These are phyloP conservation scores for Claviceps monticola DNA, from an alignment of 2,329 filamentous ascomycete species.

Conservation along the genomic window DNA sequence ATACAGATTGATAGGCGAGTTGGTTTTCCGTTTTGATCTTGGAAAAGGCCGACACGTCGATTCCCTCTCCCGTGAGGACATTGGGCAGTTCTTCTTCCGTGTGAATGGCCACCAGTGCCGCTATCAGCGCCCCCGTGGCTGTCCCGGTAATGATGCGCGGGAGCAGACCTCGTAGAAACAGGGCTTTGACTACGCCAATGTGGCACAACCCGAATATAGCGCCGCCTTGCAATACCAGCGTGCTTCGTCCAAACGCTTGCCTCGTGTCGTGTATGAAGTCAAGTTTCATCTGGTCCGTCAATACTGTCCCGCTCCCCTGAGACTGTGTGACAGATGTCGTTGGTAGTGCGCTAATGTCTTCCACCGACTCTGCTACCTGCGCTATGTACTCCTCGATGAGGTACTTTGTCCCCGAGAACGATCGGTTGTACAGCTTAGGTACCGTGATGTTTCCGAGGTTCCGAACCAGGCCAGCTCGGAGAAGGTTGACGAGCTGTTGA, in stretches of 20 bases:
- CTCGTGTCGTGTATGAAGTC: slow-evolving; percentile 78
- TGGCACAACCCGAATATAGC: slow-evolving; percentile 87
- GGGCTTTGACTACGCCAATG: slow-evolving; percentile 75
- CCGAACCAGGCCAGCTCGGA: slow-evolving; percentile 65
- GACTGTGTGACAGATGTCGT: slow-evolving; percentile 29
- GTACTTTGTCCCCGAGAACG: slow-evolving; percentile 78
- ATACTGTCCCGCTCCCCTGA: slow-evolving; percentile 22
- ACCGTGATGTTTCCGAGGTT: slow-evolving; percentile 87
- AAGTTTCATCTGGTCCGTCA: slow-evolving; percentile 66
- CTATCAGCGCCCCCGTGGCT: slow-evolving; percentile 79
- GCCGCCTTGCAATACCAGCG: slow-evolving; percentile 76
- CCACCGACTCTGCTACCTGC: slow-evolving; percentile 67
- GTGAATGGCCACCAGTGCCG: slow-evolving; percentile 75
- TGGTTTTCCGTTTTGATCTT: slow-evolving; percentile 17
- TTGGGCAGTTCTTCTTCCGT: slow-evolving; percentile 70
- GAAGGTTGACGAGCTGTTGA: slow-evolving; percentile 59
- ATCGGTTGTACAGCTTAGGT: slow-evolving; percentile 67
- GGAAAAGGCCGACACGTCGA: slow-evolving; percentile 71
- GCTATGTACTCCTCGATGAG: slow-evolving; percentile 85
- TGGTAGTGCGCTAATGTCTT: slow-evolving; percentile 57
- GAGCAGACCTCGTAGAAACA: slow-evolving; percentile 66
- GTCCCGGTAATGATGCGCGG: slow-evolving; percentile 87
- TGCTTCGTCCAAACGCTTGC: slow-evolving; percentile 76
- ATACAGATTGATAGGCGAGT: slow-evolving; percentile 21
- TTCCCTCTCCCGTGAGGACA: slow-evolving; percentile 64